Evolutionary conservation across 2,329 filamentous ascomycete species (phyloP).

Genomic region (Aspergillus ibericus): DNA sequence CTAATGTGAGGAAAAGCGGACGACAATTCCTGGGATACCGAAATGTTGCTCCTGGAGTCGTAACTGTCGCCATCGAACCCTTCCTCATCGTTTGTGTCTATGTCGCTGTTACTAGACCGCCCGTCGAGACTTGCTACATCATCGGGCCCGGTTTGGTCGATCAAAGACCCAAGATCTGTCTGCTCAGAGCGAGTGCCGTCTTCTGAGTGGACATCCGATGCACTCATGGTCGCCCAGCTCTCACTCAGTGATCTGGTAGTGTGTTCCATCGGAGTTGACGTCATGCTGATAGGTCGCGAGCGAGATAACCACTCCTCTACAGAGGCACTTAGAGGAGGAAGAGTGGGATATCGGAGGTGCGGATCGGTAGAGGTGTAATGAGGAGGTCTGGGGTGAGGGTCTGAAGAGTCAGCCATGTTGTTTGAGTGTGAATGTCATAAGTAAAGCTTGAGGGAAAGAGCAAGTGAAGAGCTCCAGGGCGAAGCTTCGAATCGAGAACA

Average conservation of each 20-base stretch:
- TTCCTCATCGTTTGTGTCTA: conserved; percentile 34
- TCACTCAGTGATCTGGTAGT: conserved; percentile 40
- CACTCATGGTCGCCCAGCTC: conserved; percentile 48
- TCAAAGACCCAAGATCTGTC: conserved; percentile 45
- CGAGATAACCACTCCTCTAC: conserved; percentile 44
- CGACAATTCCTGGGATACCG: conserved; percentile 32
- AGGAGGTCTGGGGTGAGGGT: conserved; percentile 31
- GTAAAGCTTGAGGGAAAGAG: conserved; percentile 15
- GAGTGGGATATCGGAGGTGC: conserved; percentile 43
- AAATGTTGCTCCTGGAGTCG: conserved; percentile 27
- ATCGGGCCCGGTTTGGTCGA: conserved; percentile 44
- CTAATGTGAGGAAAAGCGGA: conserved; percentile 28
- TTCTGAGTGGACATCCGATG: conserved; percentile 46
- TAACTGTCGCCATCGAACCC: conserved; percentile 28
- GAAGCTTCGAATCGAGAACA: conserved; percentile 20
- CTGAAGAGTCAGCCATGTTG: conserved; percentile 41
- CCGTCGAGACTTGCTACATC: conserved; percentile 48
- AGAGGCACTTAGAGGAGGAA: conserved; percentile 40
- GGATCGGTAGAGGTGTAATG: conserved; percentile 29
- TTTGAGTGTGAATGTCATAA: conserved; percentile 21
- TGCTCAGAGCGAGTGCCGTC: conserved; percentile 47
- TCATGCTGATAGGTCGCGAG: conserved; percentile 44
- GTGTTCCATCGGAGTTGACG: conserved; percentile 34
- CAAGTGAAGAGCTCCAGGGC: conserved; percentile 18
- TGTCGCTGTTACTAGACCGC: conserved; percentile 39